Percentiles rank a stretch among this genome's conserved stretches.
phyloP scores from a whole-genome alignment of 2,329 filamentous ascomycete genomes.

The Aspergillus sp. region DNA sequence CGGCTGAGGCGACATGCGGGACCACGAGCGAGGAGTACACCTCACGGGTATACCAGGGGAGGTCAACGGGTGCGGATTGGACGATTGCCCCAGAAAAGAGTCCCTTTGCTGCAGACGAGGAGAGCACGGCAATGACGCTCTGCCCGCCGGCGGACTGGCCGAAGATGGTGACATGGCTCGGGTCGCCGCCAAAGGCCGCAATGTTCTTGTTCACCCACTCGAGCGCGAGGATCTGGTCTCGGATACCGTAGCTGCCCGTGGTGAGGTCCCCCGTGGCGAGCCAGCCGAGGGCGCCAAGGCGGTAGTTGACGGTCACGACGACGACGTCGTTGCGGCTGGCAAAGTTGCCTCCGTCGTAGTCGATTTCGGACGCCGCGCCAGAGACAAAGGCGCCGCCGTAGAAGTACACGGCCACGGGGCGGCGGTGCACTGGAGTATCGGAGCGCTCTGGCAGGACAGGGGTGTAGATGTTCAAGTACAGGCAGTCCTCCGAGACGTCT shows the following conservation, averaged over 20 bases:
- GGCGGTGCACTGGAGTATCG: background rate
- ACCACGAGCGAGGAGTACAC: constrained; percentile 29
- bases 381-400: constrained; percentile 39
- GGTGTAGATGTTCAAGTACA: constrained; percentile 42
- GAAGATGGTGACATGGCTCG: constrained; percentile 39
- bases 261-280: constrained; percentile 41
- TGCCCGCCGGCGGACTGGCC: constrained; percentile 51
- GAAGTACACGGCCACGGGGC: constrained; percentile 38
- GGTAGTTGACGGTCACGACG: constrained; percentile 42
- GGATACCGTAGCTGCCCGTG: constrained; percentile 36
- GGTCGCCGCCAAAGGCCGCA: constrained; percentile 35
- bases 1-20: constrained; percentile 26
- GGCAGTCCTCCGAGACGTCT: constrained; percentile 39
- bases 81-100: constrained; percentile 34
- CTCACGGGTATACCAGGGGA: constrained; percentile 33
- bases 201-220: constrained; percentile 34
- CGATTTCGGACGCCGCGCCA: constrained; percentile 31
- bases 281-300: constrained; percentile 39
- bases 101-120: constrained; percentile 30
- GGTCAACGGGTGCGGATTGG: constrained; percentile 32
- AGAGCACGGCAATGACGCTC: constrained; percentile 50
- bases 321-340: constrained; percentile 43
- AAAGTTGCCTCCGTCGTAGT: constrained; percentile 42
- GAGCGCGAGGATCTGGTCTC: constrained; percentile 40
- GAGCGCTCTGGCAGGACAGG: constrained; percentile 31